These are phyloP conservation scores for Fagopyrum tataricum DNA, from an alignment of 148 eudicot genomes.

Conservation along the genomic window DNA sequence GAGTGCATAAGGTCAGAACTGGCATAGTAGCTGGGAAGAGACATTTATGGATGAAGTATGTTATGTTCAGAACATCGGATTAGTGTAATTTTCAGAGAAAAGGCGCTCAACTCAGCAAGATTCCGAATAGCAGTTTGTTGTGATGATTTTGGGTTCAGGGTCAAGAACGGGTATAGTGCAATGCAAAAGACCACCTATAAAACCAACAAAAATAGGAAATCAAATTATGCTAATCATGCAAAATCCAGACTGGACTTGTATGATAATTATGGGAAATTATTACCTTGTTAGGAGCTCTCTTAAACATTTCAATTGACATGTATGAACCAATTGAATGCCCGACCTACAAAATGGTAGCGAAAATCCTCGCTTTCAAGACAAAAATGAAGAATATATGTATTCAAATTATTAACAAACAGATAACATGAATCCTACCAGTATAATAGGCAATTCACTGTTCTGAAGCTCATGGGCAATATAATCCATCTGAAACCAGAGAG, in stretches of 20 bases:
- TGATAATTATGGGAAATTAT: slow-evolving; percentile 4
- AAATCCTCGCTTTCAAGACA: neutral
- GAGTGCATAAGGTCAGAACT: neutral
- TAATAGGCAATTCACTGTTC: slow-evolving; percentile 42
- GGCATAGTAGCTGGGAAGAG: neutral
- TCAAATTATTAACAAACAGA: neutral
- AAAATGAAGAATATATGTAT: neutral
- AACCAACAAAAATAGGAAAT: slow-evolving; percentile 15
- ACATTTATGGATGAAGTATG: neutral
- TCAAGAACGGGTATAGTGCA: slow-evolving; percentile 78
- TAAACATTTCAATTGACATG: slow-evolving; percentile 62
- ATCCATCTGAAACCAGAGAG: slow-evolving; percentile 43
- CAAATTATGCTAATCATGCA: slow-evolving; percentile 3
- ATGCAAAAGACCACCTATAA: slow-evolving; percentile 59
- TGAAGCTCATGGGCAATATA: slow-evolving; percentile 56
- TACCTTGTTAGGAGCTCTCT: slow-evolving; percentile 56
- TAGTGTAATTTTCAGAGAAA: slow-evolving; percentile 2
- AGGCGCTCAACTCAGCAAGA: slow-evolving; percentile 48
- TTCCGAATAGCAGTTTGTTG: slow-evolving; percentile 50
- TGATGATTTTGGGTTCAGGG: slow-evolving; percentile 51
- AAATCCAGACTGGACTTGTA: neutral
- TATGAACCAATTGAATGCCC: slow-evolving; percentile 90
- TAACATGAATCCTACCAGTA: slow-evolving; percentile 42
- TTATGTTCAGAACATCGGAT: neutral
- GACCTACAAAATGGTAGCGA: slow-evolving; percentile 37